phyloP scores from a whole-genome alignment of 257 asterid genomes.

The Nicotiana paniculata region DNA sequence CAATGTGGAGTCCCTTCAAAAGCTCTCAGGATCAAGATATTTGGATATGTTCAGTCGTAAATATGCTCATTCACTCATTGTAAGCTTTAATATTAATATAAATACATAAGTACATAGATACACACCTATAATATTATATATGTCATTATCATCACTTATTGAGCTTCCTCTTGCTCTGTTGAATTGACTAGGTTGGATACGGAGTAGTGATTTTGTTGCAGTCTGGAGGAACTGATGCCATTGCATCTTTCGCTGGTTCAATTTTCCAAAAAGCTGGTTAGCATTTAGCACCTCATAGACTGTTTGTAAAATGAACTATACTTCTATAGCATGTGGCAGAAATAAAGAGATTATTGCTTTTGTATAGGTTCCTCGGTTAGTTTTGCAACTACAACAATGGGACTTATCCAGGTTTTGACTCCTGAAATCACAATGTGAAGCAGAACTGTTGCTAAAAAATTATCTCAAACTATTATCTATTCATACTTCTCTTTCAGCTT shows the following conservation, averaged over 20 bases:
- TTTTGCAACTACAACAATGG: conserved; percentile 22
- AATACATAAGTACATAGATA: background rate
- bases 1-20: background rate
- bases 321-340: background rate
- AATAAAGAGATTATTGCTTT: background rate
- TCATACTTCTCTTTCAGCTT: conserved; percentile 16
- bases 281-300: background rate
- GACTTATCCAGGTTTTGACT: conserved; percentile 22
- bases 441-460: background rate
- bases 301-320: background rate
- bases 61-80: conserved; percentile 28
- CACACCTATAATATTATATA: background rate
- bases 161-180: background rate
- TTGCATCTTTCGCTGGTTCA: conserved; percentile 27
- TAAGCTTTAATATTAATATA: conserved; percentile 6
- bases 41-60: conserved; percentile 21
- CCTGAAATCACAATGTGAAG: background rate
- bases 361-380: conserved; percentile 18
- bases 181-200: conserved; percentile 20
- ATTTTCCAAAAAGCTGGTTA: conserved; percentile 29
- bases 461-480: background rate
- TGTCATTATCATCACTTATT: background rate
- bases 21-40: conserved; percentile 19
- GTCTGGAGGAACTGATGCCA: conserved; percentile 31
- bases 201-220: conserved; percentile 28